Percentiles rank a stretch among this genome's conserved stretches.
Evolutionary conservation across 2,329 filamentous ascomycete genomes (phyloP).

Genomic region (Talaromyces sp.): DNA sequence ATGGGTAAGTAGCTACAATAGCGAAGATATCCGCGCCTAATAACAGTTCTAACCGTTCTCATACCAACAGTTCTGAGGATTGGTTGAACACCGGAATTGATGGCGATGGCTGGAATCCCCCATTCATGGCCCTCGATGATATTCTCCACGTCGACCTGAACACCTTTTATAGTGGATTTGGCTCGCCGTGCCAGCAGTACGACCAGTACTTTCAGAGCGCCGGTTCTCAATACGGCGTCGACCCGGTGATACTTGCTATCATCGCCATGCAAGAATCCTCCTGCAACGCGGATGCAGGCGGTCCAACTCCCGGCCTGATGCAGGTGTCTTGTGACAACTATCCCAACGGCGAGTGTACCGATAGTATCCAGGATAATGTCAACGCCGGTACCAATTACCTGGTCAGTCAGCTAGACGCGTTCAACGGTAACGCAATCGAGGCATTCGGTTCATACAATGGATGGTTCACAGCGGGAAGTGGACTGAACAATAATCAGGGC

Average conservation of each 20-base stretch:
- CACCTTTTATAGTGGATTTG: slow-evolving; percentile 22
- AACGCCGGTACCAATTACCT: slow-evolving; percentile 35
- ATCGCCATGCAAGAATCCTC: slow-evolving; percentile 38
- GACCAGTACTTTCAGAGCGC: slow-evolving; percentile 34
- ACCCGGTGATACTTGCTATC: slow-evolving; percentile 35
- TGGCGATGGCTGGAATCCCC: slow-evolving; percentile 32
- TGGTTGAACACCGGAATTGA: slow-evolving; percentile 14
- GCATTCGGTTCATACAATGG: slow-evolving; percentile 38
- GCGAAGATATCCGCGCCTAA: neutral
- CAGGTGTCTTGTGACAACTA: slow-evolving; percentile 37
- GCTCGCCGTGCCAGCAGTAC: slow-evolving; percentile 28
- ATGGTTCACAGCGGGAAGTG: slow-evolving; percentile 33
- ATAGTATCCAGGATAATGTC: slow-evolving; percentile 34
- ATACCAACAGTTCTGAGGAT: slow-evolving; percentile 13
- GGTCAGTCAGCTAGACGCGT: slow-evolving; percentile 23
- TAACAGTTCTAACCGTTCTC: slow-evolving; percentile 11
- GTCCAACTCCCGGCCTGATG: slow-evolving; percentile 36
- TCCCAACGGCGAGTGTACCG: slow-evolving; percentile 33
- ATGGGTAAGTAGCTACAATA: slow-evolving; percentile 3
- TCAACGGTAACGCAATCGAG: slow-evolving; percentile 30
- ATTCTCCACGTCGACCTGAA: slow-evolving; percentile 21
- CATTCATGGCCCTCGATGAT: slow-evolving; percentile 27
- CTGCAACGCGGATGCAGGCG: slow-evolving; percentile 35
- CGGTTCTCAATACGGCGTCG: slow-evolving; percentile 31
- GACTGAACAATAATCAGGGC: slow-evolving; percentile 30